phyloP scores from a whole-genome alignment of 805 yeast genomes.

The Grigorovia humatica region DNA sequence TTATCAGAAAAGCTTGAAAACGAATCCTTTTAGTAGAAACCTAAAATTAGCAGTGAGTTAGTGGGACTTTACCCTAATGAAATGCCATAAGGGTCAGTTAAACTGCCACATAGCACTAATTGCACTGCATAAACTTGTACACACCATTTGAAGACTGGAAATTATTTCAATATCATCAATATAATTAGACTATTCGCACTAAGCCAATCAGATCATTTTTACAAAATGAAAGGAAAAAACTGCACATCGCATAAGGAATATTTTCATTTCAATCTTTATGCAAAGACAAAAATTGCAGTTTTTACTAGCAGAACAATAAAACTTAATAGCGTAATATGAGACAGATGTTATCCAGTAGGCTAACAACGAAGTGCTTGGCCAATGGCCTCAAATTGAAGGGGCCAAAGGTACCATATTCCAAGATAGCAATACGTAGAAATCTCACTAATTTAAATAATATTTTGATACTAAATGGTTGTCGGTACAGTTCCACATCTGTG shows the following conservation, averaged over 20 bases:
- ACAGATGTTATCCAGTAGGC: not conserved
- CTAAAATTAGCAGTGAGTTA: no score
- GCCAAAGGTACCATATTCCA: not conserved
- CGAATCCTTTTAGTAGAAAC: no score
- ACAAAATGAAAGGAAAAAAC: not conserved
- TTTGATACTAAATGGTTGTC: slow-evolving; percentile 5
- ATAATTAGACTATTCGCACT: no score
- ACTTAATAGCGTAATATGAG: not conserved
- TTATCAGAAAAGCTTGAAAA: no score
- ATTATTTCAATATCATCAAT: no score
- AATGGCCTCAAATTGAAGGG: not conserved
- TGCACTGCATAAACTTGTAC: no score
- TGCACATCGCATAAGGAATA: not conserved
- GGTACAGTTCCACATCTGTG: slow-evolving; percentile 41
- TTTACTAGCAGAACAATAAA: not conserved
- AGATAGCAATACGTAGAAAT: not conserved
- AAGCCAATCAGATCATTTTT: not conserved
- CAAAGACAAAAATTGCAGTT: not conserved
- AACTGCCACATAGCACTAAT: no score
- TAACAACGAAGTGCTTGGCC: not conserved
- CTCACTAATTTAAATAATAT: not conserved
- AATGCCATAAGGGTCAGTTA: no score
- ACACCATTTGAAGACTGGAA: no score
- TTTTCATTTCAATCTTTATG: not conserved
- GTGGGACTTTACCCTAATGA: no score